Percentiles rank a stretch among this genome's conserved stretches.
phyloP scores from a whole-genome alignment of 1,284 basidiomycete genomes.

The Fomitopsis betulina region DNA sequence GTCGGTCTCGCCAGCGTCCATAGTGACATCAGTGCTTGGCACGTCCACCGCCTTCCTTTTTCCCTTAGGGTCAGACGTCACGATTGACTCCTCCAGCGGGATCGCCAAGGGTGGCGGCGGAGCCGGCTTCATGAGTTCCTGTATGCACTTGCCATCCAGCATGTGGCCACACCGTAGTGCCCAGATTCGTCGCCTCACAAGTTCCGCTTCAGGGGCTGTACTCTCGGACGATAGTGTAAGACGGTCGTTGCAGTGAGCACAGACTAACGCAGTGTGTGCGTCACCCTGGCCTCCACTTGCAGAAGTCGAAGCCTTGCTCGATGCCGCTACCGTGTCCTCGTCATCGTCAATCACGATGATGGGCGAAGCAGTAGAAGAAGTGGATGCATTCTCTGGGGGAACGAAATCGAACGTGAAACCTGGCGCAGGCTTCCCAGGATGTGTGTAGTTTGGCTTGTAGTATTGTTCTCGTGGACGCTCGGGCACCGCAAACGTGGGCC shows the following conservation, averaged over 20 bases:
- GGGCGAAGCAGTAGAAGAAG: conserved; percentile 30
- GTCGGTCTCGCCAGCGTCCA: neutral
- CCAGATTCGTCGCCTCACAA: conserved; percentile 49
- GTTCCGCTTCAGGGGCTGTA: conserved; percentile 25
- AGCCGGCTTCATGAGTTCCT: conserved; percentile 46
- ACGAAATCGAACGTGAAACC: conserved; percentile 68
- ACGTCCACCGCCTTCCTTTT: conserved; percentile 5
- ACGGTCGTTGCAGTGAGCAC: conserved; percentile 56
- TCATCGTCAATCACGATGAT: conserved; percentile 26
- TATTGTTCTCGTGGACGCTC: conserved; percentile 3
- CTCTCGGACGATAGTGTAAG: conserved; percentile 38
- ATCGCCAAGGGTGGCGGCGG: conserved; percentile 8
- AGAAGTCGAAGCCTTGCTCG: conserved; percentile 9
- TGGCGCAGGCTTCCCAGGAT: conserved; percentile 44
- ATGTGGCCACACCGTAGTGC: conserved; percentile 70
- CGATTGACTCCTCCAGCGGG: neutral
- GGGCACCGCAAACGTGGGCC: neutral
- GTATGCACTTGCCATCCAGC: conserved; percentile 69
- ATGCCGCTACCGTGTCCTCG: conserved; percentile 11
- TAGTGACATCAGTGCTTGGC: neutral
- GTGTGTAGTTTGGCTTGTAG: conserved; percentile 61
- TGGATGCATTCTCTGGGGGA: conserved; percentile 23
- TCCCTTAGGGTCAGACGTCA: neutral
- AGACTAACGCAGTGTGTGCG: conserved; percentile 44
- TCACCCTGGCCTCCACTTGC: conserved; percentile 10